Conservation (phyloP, 192 early-diverging fungal genomes). For the Backusella morwellensis region DNA sequence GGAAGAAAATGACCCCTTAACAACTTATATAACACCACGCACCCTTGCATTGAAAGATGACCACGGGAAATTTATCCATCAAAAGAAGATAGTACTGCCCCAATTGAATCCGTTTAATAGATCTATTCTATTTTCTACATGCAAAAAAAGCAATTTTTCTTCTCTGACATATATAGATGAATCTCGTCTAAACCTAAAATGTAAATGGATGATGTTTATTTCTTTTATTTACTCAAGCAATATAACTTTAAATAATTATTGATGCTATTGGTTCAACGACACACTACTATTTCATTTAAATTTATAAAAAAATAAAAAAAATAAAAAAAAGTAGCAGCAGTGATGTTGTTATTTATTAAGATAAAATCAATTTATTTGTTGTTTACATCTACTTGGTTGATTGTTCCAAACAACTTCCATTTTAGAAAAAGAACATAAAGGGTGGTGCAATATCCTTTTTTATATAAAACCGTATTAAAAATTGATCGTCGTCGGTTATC, state of each 20-base stretch:
- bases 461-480: neutral
- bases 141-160: neutral
- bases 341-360: neutral
- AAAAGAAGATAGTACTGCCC: neutral
- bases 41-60: neutral
- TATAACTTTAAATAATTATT: neutral
- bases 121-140: neutral
- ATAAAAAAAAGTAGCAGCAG: neutral
- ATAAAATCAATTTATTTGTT: neutral
- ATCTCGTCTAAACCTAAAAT: neutral
- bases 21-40: neutral
- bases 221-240: neutral
- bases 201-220: neutral
- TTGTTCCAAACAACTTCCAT: neutral
- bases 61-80: neutral
- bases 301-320: no score
- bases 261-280: neutral
- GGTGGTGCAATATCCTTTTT: neutral
- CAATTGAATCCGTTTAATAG: neutral
- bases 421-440: neutral
- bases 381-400: neutral
- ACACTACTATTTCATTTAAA: neutral
- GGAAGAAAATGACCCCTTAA: neutral
- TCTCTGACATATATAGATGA: neutral
- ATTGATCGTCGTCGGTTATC: constrained; percentile 1